Base-by-base conservation (phyloP, 192 early-diverging fungal species). In the Rhizoclosmatium sp. region DNA sequence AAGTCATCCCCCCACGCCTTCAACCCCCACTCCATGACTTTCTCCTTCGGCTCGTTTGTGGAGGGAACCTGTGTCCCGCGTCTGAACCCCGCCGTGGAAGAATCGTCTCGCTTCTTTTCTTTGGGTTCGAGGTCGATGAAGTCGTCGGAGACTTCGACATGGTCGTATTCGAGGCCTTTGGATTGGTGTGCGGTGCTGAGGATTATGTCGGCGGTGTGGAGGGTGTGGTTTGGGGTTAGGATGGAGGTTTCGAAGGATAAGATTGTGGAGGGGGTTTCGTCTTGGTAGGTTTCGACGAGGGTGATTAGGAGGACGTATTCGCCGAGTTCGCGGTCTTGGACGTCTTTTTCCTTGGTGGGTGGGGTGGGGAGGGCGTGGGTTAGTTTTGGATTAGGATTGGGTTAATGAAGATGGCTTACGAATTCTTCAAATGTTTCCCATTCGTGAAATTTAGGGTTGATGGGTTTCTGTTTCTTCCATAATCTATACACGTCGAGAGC, bases 1-100 rank as follows among this genome's bases (percentile, higher is more conserved):
- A 78, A 64, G 46, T 78, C 77, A 48, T 78, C 77, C 4, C 77
- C 77, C 68, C 69, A 78, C 23, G 40, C 77, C 10, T 71, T 71
- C 44, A 78, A 41, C 14, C 59, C 62, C 42, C 49, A 78, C 44
- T 69, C 54, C 66, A 78, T 78, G 3, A 59, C 46, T 40, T 31
- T 42, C 48, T 62, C 58, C 31, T 31, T 31, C 31, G 31, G 31
- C 21, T 58, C 14, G 31, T 23, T 14, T 7, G 10, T n/a, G 31
- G n/a, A 46, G 9, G 46, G 0, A 7, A 46, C 60, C 31, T 65
- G 62, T 16, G 75, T 45, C 41, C 60, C 64, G 16, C 47, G 31
- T 19, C 7, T 47, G 40, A 60, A 75, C 19, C 10, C 10, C 56
- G 4, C 4, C 45, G 41, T 4, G 2, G 41, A 16, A 4, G 69